These are phyloP conservation scores for Panaeolus papilionaceus DNA, from an alignment of 768 basidiomycete species.

Conservation along the genomic window DNA sequence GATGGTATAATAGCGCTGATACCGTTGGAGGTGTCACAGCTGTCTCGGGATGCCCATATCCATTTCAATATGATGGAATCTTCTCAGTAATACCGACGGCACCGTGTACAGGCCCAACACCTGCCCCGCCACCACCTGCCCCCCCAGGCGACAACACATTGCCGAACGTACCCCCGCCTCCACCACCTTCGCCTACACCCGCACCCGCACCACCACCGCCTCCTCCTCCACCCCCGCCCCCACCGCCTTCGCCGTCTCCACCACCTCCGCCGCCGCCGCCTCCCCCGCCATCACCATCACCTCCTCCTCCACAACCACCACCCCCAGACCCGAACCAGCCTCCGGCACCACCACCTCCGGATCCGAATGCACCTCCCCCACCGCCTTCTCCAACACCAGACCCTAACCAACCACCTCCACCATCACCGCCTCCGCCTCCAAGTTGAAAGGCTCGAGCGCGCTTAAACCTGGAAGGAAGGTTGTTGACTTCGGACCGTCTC, in stretches of 20 bases:
- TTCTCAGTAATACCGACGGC: slow-evolving; percentile 32
- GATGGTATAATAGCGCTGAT: slow-evolving; percentile 63
- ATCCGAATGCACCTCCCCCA: neutral
- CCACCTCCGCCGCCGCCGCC: neutral
- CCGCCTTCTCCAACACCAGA: neutral
- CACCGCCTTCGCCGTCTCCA: neutral
- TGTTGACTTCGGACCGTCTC: too few species aligned
- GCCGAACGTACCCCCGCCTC: neutral
- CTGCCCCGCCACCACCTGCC: neutral
- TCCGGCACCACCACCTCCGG: neutral
- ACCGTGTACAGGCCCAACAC: slow-evolving; percentile 30
- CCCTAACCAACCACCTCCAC: neutral
- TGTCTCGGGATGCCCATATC: slow-evolving; percentile 55
- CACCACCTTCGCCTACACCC: neutral
- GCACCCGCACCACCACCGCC: neutral
- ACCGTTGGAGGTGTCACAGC: slow-evolving; percentile 50
- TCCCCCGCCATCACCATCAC: neutral
- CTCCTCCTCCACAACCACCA: neutral
- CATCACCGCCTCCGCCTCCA: neutral
- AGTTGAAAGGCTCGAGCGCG: neutral
- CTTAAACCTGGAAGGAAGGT: neutral
- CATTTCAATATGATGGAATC: slow-evolving; percentile 37
- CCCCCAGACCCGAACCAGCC: neutral
- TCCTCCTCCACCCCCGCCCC: neutral
- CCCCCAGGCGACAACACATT: neutral